phyloP scores from a whole-genome alignment of 1,284 basidiomycete species.

The Sporisorium exsertum region DNA sequence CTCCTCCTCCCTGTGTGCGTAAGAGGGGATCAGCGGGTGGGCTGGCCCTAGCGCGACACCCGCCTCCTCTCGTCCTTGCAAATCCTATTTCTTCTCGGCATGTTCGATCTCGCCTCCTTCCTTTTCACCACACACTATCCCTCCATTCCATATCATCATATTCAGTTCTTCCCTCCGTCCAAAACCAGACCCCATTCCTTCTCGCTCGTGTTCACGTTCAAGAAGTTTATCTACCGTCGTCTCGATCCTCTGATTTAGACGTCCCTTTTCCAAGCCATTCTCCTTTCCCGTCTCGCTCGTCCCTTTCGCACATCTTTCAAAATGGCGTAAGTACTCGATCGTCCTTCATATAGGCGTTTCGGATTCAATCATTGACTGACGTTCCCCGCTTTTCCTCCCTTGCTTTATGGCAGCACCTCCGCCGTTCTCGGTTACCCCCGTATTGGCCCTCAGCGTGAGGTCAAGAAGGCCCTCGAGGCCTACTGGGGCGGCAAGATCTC shows the following conservation, averaged over 20 bases:
- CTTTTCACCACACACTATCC: conserved; percentile 21
- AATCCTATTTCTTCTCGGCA: conserved; percentile 31
- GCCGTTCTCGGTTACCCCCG: conserved; percentile 89
- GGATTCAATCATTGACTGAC: background rate
- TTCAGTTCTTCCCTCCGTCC: conserved; percentile 6
- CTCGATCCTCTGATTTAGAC: conserved; percentile 18
- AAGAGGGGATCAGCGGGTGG: background rate
- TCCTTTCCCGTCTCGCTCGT: conserved; percentile 15
- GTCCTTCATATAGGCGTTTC: background rate
- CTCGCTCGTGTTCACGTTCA: conserved; percentile 29
- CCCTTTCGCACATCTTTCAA: conserved; percentile 20
- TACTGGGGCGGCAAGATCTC: conserved; percentile 97
- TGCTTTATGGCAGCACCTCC: conserved; percentile 54
- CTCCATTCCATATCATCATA: conserved; percentile 8
- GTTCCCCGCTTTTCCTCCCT: background rate
- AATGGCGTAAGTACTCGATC: conserved; percentile 38
- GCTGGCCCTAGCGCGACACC: conserved; percentile 34
- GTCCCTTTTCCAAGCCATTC: conserved; percentile 10
- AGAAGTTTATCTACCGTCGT: conserved; percentile 10
- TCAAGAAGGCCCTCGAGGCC: conserved; percentile 85
- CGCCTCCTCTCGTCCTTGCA: conserved; percentile 8
- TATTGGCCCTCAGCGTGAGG: conserved; percentile 94
- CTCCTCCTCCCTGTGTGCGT: background rate
- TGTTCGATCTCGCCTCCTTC: background rate
- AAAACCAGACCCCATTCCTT: conserved; percentile 4